Evolutionary conservation across 371 early-diverging fungal species (phyloP).

Genomic region (Mortierella sp.): DNA sequence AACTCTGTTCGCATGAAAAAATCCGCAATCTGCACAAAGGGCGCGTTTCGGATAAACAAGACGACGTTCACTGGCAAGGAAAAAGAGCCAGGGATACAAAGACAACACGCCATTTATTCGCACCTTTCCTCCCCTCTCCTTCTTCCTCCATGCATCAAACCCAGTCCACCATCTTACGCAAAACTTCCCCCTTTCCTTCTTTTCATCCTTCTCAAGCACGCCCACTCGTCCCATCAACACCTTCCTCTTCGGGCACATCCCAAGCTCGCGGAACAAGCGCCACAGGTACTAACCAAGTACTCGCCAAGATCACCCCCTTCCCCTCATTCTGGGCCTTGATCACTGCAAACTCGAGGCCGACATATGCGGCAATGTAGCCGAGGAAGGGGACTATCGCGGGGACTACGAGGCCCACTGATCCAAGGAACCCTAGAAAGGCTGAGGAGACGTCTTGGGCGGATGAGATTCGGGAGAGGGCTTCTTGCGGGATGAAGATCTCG

Average conservation of each 20-base stretch:
- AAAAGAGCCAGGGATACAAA: neutral
- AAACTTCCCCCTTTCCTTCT: too few species aligned
- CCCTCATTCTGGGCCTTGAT: conserved; percentile 58
- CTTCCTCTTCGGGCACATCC: conserved; percentile 43
- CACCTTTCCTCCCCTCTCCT: neutral
- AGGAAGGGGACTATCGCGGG: conserved; percentile 54
- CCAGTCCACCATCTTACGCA: neutral
- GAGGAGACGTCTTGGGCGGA: conserved; percentile 55
- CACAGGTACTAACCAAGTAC: conserved; percentile 54
- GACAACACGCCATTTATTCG: neutral
- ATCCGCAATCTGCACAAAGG: neutral
- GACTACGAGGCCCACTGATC: conserved; percentile 49
- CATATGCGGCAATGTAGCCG: conserved; percentile 56
- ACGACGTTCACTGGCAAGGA: neutral
- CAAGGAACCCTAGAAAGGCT: conserved; percentile 45
- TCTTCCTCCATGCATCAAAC: neutral
- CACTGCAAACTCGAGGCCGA: conserved; percentile 51
- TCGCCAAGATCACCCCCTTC: conserved; percentile 49
- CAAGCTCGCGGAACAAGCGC: conserved; percentile 53
- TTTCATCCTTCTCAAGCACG: conserved; percentile 11
- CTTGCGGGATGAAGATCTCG: conserved; percentile 53
- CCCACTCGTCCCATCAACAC: conserved; percentile 10
- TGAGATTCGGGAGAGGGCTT: conserved; percentile 44
- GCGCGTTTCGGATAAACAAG: neutral
- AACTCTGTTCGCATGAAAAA: neutral